phyloP scores from a whole-genome alignment of 1,284 basidiomycete species.

The Cutaneotrichosporon cutaneum region DNA sequence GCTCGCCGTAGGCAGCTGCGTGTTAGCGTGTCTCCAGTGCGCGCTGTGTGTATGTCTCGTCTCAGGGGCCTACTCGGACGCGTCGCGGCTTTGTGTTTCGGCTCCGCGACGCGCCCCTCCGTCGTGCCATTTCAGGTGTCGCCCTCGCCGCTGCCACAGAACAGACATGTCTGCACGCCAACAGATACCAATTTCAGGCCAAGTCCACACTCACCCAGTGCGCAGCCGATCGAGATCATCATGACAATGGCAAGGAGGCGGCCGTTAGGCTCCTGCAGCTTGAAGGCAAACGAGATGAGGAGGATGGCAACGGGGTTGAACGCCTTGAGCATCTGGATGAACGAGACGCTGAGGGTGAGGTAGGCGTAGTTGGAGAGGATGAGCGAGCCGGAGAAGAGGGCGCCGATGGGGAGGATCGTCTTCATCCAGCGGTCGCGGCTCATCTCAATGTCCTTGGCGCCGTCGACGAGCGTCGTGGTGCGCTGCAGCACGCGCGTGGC shows the following conservation, averaged over 20 bases:
- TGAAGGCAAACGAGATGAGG: conserved; percentile 87
- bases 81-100: too few relatives aligned
- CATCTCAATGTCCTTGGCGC: conserved; percentile 81
- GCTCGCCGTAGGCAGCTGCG: conserved; percentile 27
- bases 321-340: conserved; percentile 99
- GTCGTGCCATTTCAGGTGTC: too few relatives aligned
- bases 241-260: conserved; percentile 76
- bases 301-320: conserved; percentile 96
- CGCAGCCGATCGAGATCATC: conserved; percentile 79
- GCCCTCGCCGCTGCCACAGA: too few relatives aligned
- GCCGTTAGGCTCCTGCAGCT: conserved; percentile 81
- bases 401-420: conserved; percentile 89
- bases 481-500: conserved; percentile 85
- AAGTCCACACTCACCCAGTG: conserved; percentile 63
- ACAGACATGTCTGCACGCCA: too few relatives aligned
- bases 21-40: not conserved
- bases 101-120: not conserved
- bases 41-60: not conserved
- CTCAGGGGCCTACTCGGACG: not conserved
- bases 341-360: conserved; percentile 83
- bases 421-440: conserved; percentile 75
- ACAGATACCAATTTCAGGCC: not conserved
- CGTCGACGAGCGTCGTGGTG: conserved; percentile 86
- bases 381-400: conserved; percentile 86
- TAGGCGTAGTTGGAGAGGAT: conserved; percentile 94